Conservation (phyloP, 1,284 basidiomycete genomes). For the Chalciporus sp. region DNA sequence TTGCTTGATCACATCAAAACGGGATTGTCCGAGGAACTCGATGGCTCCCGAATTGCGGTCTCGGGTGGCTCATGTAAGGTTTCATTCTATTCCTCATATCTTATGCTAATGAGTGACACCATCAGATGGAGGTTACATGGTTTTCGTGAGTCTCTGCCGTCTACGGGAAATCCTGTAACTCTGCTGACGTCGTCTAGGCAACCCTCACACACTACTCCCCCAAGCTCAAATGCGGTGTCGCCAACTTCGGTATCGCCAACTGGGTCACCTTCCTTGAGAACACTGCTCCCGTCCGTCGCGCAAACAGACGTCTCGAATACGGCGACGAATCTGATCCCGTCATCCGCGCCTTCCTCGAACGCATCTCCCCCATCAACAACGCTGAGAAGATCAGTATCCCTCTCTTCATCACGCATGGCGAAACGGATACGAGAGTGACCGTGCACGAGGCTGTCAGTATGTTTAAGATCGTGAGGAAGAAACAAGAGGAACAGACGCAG, state of each 20-base stretch:
- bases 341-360: constrained; percentile 36
- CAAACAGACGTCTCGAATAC: constrained; percentile 37
- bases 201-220: constrained; percentile 40
- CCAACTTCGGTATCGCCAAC: constrained; percentile 40
- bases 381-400: constrained; percentile 37
- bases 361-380: constrained; percentile 40
- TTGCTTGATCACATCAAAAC: constrained; percentile 35
- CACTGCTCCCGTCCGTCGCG: constrained; percentile 38
- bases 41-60: constrained; percentile 37
- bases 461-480: constrained; percentile 24
- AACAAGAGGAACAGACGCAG: constrained; percentile 28
- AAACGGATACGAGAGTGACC: constrained; percentile 40
- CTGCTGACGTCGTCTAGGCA: constrained; percentile 21
- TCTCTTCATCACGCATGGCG: constrained; percentile 40
- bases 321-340: constrained; percentile 39
- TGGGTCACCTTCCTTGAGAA: constrained; percentile 40
- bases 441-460: constrained; percentile 36
- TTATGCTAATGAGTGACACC: constrained; percentile 1
- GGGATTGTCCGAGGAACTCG: constrained; percentile 32
- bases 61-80: constrained; percentile 40
- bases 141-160: constrained; percentile 32
- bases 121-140: constrained; percentile 41
- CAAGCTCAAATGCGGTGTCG: constrained; percentile 39
- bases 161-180: constrained; percentile 6
- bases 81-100: neutral